Base-by-base conservation (phyloP, 2,329 filamentous ascomycete genomes). In the Neopestalotiopsis sp. region DNA sequence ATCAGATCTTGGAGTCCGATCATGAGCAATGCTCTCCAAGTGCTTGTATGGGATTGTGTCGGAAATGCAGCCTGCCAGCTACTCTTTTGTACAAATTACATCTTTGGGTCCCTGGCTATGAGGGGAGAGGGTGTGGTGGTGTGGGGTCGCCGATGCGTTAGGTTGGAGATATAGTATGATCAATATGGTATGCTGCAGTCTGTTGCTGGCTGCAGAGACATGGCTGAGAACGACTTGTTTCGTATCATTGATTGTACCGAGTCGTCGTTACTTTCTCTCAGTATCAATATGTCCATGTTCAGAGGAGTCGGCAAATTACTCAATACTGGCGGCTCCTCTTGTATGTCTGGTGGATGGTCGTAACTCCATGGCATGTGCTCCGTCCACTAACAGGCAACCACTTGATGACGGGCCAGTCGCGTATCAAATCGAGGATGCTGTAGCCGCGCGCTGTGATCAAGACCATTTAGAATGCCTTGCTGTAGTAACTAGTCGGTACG, bases 1-100 rank as follows among this genome's bases (percentile, higher is more conserved):
- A 75, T 75, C 71, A 75, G 68, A 72, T 9, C 45, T 52, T 20
- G 68, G 65, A 59, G 67, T 67, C 72, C 67, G 66, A 24, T 38
- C 34, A 20, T 56, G 49, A 56, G 62, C 42, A 24, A 14, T 38
- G 60, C 32, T 63, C 60, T 60, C 17, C 1, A 65, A 49, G 28
- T 64, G 40, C 17, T n/a, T 38, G 60, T 38, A 38, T 38, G 34
- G 34, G 34, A 38, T 6, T 38, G 34, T 38, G 10, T 38, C 34
- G 34, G 60, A 17, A 38, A 34, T 17, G 24, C 57, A 24, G 57
- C 24, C 30, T 59, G 24, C 24, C 60, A 38, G 30, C 12, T 45
- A 38, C 24, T 28, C 24, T 28, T 28, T 28, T 28, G 24, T 28
- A 28, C 30, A 10, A 38, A 38, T 10, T 10, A 38, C 34, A 38